Base-by-base conservation (phyloP, 2,329 filamentous ascomycete species). In the Paraphaeosphaeria sporulosa region DNA sequence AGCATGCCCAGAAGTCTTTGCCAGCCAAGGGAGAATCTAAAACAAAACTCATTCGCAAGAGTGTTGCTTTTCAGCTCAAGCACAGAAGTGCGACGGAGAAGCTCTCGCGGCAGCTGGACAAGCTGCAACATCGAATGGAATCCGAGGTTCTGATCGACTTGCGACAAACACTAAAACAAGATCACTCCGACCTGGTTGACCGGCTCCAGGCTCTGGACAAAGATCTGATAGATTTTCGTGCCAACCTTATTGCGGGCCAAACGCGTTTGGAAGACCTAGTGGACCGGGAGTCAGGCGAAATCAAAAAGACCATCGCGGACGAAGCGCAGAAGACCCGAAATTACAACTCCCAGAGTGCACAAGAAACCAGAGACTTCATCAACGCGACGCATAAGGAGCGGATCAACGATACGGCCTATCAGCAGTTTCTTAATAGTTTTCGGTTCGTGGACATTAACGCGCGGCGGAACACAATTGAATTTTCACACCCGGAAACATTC, bases 51-150 rank as follows among this genome's bases (percentile, higher is more conserved):
- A 0, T 52, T 12, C 13, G 34, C 5, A 52, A 52, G n/a, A 42
- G 30, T 27, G 10, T 42, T 38, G 8, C 19, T 13, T 52, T 42
- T 21, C 49, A 51, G 36, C 4, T 52, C 6, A 52, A 42, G 10
- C 10, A 52, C 34, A 52, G 42, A n/a, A 27, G 19, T 21, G 12
- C 36, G 21, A 42, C 32, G 8, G 34, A 42, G 19, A 42, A 52
- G 8, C 34, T 52, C n/a, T 9, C 49, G 12, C 49, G n/a, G 25
- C 49, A 52, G 17, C 49, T 52, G 3, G 49, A 52, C 36, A 52
- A 19, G 15, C 49, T 52, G 7, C 32, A 52, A n/a, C 15, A 40
- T 23, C 34, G 34, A 5, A 52, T 52, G 49, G 30, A 52, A 42
- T 17, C 23, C 10, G 34, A 52, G 36, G n/a, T 52, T 21, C 49